Base-by-base conservation (phyloP, 1,284 basidiomycete genomes). In the Fomitopsis schrenkii region DNA sequence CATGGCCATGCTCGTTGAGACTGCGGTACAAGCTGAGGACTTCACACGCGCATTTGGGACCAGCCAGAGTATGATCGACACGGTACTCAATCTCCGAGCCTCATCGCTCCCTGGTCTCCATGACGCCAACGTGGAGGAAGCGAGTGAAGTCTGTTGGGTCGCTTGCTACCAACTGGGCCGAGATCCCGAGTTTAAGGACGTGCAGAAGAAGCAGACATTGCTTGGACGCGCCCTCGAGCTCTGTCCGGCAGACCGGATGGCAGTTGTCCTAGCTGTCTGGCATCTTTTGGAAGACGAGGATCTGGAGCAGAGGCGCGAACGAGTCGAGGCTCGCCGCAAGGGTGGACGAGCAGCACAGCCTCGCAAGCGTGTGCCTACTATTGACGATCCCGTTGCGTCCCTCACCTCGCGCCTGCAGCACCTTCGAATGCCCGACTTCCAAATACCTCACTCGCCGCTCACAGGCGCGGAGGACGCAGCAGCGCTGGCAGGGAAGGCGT, bases 1-100 rank as follows among this genome's bases (percentile, higher is more conserved):
- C 1, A 81, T 94, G 42, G 91, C 93, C 38, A 96, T 97, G 94
- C 80, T 97, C 41, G 87, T 88, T 5, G 92, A 94, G 63, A 86
- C 92, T 1, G 93, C 94, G 0, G 80, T 95, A 6, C 87, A 90
- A 64, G 82, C 82, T 0, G 90, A 90, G 67, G 94, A 97, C 69
- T 95, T 91, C 66, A 68, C 74, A 0, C 79, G 83, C 17, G 93
- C 93, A 0, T 88, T 84, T 64, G 88, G 90, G 64, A 85, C 85
- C 38, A 86, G 83, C 68, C 83, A 88, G 63, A 78, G 80, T 36
- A 93, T 96, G 88, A 83, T 94, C 12, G 78, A 82, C 46, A 81
- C 80, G 9, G 85, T 92, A 45, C 70, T 82, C 50, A 72, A 76
- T 19, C 71, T 89, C 65, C 76, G 80, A 55, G 62, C 76, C 12